Base-by-base conservation (phyloP, 371 early-diverging fungal species). In the Apophysomyces ossiformis region DNA sequence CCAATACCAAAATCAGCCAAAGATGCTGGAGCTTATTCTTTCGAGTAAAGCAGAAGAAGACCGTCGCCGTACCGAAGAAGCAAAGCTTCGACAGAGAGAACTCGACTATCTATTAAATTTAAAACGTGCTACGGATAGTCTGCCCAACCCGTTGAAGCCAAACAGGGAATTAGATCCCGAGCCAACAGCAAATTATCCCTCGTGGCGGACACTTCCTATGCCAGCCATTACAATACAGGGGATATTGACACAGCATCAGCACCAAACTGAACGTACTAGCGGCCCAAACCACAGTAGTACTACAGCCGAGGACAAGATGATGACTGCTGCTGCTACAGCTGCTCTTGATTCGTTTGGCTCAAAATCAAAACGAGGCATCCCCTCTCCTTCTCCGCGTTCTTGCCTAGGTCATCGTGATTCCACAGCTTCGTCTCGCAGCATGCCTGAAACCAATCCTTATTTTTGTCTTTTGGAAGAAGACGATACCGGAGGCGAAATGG, bases 21-120 rank as follows among this genome's bases (percentile, higher is more conserved):
- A 85, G 32, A 72, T 85, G 16, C 70, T 85, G 0, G 81, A 82
- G 44, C 45, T 85, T 47, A 85, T 85, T 43, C 72, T 85, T 26
- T 73, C 79, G 7, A 78, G 82, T 57, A 85, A 83, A 70, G 81
- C 81, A 1, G 84, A 85, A 56, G 86, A 85, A 60, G 86, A 85
- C 66, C 75, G 81, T 37, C 84, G 86, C 26, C 74, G 75, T 69
- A 78, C 85, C 11, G 85, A 85, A 58, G 85, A 85, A 68, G 83
- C 85, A 2, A 76, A 73, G 44, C 70, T 83, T 58, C 68, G 75
- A 47, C 76, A 74, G 54, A 75, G 73, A 68, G 83, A 85, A 65
- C 69, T 85, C 39, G 79, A 81, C 56, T 68, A 70, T 60, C 43
- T 66, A 0, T 38, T 74, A 12, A 66, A 70, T 5, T 5, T 21